phyloP scores from a whole-genome alignment of 371 early-diverging fungal genomes.

The Quaeritorhiza haematococci region DNA sequence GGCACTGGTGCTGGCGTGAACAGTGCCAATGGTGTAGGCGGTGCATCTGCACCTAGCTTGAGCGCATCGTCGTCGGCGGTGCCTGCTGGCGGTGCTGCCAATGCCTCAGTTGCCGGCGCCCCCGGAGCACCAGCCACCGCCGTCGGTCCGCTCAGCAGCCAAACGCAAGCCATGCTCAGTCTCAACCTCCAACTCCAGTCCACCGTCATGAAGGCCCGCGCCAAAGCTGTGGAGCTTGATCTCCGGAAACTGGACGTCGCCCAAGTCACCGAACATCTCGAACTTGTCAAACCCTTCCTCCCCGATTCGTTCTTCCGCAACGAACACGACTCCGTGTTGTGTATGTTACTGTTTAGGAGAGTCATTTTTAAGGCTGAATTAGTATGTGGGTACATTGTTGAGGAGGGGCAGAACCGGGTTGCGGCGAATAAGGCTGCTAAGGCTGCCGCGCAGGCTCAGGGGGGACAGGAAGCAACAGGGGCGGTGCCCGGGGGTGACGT shows the following conservation, averaged over 20 bases:
- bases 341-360: slow-evolving; percentile 70
- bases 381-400: slow-evolving; percentile 70
- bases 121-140: neutral
- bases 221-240: slow-evolving; percentile 84
- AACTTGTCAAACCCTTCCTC: slow-evolving; percentile 69
- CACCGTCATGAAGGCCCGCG: slow-evolving; percentile 77
- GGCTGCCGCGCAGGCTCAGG: neutral
- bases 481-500: neutral
- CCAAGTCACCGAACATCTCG: slow-evolving; percentile 75
- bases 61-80: no score
- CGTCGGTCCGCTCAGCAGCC: slow-evolving; percentile 16
- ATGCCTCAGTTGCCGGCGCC: no score
- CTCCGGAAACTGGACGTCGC: slow-evolving; percentile 76
- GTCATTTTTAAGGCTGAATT: slow-evolving; percentile 75
- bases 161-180: slow-evolving; percentile 81
- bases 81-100: no score
- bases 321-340: slow-evolving; percentile 73
- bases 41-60: no score
- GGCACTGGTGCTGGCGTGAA: no score
- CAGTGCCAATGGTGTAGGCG: no score
- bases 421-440: no score
- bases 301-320: slow-evolving; percentile 77
- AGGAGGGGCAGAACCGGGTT: slow-evolving; percentile 29
- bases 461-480: neutral
- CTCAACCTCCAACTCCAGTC: slow-evolving; percentile 75